These are phyloP conservation scores for Phytophthora pistaciae DNA, from an alignment of 352 stramenopile genomes.

Conservation along the genomic window DNA sequence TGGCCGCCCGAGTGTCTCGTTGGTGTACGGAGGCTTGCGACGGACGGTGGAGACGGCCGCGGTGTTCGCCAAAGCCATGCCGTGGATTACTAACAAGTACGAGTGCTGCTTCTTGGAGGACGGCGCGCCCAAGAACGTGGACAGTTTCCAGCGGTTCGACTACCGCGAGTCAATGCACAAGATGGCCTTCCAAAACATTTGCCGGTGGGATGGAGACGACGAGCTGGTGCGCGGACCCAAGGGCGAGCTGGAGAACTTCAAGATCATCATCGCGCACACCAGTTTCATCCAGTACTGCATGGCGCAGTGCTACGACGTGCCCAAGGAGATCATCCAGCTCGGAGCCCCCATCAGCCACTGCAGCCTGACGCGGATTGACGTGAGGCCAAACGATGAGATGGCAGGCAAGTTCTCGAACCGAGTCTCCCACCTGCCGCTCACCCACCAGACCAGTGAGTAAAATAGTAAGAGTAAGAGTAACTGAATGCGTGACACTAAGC, in stretches of 20 bases:
- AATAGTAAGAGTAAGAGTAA: constrained; percentile 2
- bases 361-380: constrained; percentile 77
- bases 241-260: constrained; percentile 60
- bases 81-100: constrained; percentile 68
- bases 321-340: constrained; percentile 82
- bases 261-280: constrained; percentile 79
- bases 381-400: constrained; percentile 59
- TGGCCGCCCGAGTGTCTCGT: constrained; percentile 42
- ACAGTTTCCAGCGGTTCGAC: constrained; percentile 62
- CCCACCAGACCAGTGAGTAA: constrained; percentile 81
- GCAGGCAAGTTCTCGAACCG: constrained; percentile 66
- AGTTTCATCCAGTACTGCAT: constrained; percentile 86
- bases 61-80: constrained; percentile 65
- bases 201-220: constrained; percentile 57
- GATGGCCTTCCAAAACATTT: constrained; percentile 80
- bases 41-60: constrained; percentile 78
- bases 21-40: constrained; percentile 75
- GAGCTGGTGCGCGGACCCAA: constrained; percentile 25
- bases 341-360: constrained; percentile 78
- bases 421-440: constrained; percentile 74
- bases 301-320: constrained; percentile 66
- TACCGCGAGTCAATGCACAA: constrained; percentile 83
- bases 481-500: constrained; percentile 20
- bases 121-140: constrained; percentile 67
- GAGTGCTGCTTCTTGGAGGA: constrained; percentile 83